phyloP scores from a whole-genome alignment of 169 alveolate genomes.

The Plasmodium malariae region DNA sequence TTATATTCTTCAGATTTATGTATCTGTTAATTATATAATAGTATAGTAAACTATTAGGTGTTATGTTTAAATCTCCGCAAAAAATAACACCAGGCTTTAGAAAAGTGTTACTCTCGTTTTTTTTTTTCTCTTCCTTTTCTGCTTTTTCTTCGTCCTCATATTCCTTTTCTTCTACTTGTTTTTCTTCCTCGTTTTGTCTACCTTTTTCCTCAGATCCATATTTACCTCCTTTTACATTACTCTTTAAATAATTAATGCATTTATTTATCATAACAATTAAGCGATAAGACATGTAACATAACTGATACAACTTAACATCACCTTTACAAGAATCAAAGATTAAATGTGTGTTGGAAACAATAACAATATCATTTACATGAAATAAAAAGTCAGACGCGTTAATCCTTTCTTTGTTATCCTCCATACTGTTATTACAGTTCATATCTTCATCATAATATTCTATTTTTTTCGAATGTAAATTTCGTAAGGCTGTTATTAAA shows the following conservation, averaged over 20 bases:
- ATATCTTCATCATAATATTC: constrained; percentile 27
- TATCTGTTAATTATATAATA: constrained; percentile 81
- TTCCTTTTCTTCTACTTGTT: not conserved
- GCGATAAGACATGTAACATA: constrained; percentile 79
- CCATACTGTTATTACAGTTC: not conserved
- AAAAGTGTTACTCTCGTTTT: not conserved
- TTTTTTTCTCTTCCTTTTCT: constrained; percentile 2
- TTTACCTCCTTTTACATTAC: not conserved
- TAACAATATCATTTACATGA: constrained; percentile 28
- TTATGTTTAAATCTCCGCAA: constrained; percentile 86
- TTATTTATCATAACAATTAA: constrained; percentile 73
- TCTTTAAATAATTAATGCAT: constrained; percentile 58
- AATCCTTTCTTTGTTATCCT: constrained; percentile 10
- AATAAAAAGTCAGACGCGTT: not conserved
- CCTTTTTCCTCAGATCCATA: not conserved
- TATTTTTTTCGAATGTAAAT: constrained; percentile 46
- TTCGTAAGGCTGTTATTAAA: constrained; percentile 80
- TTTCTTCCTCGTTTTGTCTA: constrained; percentile 1
- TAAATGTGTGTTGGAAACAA: constrained; percentile 84
- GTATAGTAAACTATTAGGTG: constrained; percentile 85
- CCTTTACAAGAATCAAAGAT: constrained; percentile 85
- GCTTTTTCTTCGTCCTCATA: not conserved
- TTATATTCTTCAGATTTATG: constrained; percentile 79
- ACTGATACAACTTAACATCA: constrained; percentile 83
- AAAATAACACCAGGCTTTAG: constrained; percentile 80